Conservation (phyloP, 352 stramenopile species). For the Globisporangium abappressorium region DNA sequence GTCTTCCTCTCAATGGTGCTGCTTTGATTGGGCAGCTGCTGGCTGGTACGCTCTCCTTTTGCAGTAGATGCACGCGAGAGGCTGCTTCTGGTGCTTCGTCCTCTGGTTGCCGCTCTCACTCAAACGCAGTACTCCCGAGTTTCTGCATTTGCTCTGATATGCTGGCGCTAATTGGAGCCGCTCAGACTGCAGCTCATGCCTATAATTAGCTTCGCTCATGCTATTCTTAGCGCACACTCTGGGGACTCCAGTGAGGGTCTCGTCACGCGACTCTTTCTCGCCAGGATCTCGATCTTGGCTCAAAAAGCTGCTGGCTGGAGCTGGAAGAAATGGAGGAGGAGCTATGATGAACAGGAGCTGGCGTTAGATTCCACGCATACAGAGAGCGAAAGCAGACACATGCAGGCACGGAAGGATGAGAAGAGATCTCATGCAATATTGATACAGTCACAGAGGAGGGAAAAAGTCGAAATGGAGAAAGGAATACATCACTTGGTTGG, state of each 20-base stretch:
- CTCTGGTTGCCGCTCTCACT: not conserved
- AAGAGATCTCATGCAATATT: not conserved
- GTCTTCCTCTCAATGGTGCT: not conserved
- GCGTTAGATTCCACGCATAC: not conserved
- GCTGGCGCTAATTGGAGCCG: not conserved
- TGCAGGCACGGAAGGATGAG: not conserved
- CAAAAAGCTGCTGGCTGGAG: not conserved
- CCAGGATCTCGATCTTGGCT: not conserved
- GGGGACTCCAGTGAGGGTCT: not conserved
- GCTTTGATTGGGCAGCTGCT: not conserved
- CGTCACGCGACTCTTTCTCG: not conserved
- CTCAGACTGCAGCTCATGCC: not conserved
- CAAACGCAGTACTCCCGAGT: not conserved
- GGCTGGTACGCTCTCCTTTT: not conserved
- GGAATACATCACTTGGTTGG: conserved; percentile 6
- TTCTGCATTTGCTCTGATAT: not conserved
- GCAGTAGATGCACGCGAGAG: not conserved
- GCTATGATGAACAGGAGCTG: not conserved
- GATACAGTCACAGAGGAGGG: not conserved
- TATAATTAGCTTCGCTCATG: not conserved
- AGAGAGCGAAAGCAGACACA: not conserved
- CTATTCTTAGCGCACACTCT: not conserved
- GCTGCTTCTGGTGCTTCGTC: not conserved
- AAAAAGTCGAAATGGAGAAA: not conserved
- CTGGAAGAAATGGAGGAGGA: not conserved